Base-by-base conservation (phyloP, 2,329 filamentous ascomycete species). In the Nakataea oryzae region DNA sequence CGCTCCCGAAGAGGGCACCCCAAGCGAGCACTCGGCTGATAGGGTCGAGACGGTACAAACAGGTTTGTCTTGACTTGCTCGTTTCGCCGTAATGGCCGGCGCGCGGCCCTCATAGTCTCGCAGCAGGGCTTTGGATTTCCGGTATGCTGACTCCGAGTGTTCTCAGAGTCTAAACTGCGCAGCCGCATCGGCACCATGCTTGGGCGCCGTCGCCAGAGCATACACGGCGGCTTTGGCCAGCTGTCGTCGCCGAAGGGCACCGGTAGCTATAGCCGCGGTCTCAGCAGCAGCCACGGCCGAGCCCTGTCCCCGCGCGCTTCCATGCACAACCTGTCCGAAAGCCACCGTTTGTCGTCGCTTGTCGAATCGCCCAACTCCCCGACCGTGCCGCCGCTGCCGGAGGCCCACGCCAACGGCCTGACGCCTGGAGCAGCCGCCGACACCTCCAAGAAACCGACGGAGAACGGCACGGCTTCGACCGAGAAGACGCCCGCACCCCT, bases 131-230 rank as follows among this genome's bases (percentile, higher is more conserved):
- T 34, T 13, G 21, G 41, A n/a, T 21, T n/a, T 29, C 6, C 27
- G 28, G 30, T 32, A 60, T 24, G 67, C 70, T 74, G 63, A 73
- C 69, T 58, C 3, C 27, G 60, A 47, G 69, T 29, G 26, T n/a
- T 62, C 34, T 26, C 66, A 73, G 83, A 85, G 68, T 83, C 82
- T 62, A 85, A 81, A 67, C 69, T 86, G 55, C 79, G 86, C 58
- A 84, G 83, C 68, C 81, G 86, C 62, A 80, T 91, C 61, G 87
- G 88, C 21, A 90, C 87, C 14, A 87, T 90, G 77, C 80, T 90
- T 57, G 82, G 84, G 30, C 80, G 86, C 27, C 77, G 86, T 63
- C 79, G 87, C 54, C 86, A 89, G 71, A 90, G 86, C 71, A 78
- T 89, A 62, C 79, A 90, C 73, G 80, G 80, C 64, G 77, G 86